Base-by-base conservation (phyloP, 176 grass and related monocot genomes). In the Cenchrus purpureus region DNA sequence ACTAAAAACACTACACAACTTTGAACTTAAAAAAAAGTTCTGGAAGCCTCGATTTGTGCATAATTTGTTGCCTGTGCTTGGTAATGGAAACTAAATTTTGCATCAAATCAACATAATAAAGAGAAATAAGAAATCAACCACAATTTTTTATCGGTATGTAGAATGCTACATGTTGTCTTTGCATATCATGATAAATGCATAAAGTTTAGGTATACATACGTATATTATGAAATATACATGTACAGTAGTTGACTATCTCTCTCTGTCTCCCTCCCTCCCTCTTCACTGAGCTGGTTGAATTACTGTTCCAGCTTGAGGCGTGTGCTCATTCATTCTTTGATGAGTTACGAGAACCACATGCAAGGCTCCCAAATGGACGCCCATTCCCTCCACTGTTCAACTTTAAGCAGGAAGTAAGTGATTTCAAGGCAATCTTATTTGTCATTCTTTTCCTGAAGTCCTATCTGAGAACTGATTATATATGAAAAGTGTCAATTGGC, bases 271-370 rank as follows among this genome's bases (percentile, higher is more conserved):
- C 25, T 25, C 25, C 25, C 25, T 25, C 37, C 40, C 19, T 51
- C 58, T 81, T 72, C 16, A 7, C 49, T 53, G 40, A 68, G 10
- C 12, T 71, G 10, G 11, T 84, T 80, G 50, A 7, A 45, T 77
- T 78, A 72, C 53, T 80, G 8, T 84, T 89, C 12, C 81, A 92
- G 91, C 81, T 92, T 40, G 91, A 92, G 10, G 87, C 87, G 19
- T 92, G 91, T 73, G 84, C 84, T 44, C 91, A 92, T 84, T 69
- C 87, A 15, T 92, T 92, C 55, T 92, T 92, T 54, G 84, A 92
- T 43, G 91, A 92, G 14, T 65, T 92, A 81, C 79, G 87, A 77
- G 84, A 84, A 51, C 87, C 84, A 34, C 72, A 89, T 81, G 91
- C 87, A 59, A 78, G 87, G 19, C 74, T 92, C 56, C 91, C 87